These are phyloP conservation scores for Ampelocalamus luodianensis DNA, from an alignment of 176 grass and related monocot genomes.

Conservation along the genomic window DNA sequence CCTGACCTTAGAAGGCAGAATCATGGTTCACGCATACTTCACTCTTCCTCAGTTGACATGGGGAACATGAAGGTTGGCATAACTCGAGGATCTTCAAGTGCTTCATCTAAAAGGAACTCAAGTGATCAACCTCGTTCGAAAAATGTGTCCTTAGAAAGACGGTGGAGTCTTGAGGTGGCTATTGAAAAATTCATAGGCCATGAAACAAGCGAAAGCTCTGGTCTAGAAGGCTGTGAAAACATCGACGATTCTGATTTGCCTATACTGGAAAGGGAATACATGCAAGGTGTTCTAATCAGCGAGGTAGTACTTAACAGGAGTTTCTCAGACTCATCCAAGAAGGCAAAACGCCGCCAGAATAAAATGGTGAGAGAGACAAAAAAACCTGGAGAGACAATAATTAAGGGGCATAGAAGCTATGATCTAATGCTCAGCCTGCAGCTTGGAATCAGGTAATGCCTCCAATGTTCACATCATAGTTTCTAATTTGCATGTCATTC, in stretches of 20 bases:
- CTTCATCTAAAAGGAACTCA: constrained; percentile 49
- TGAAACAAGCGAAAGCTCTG: constrained; percentile 52
- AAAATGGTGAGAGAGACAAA: constrained; percentile 80
- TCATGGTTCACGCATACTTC: constrained; percentile 73
- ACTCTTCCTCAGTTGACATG: constrained; percentile 81
- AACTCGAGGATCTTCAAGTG: constrained; percentile 36
- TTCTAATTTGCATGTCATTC: neutral
- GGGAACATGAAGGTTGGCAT: constrained; percentile 72
- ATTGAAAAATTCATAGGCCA: constrained; percentile 84
- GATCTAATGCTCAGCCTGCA: constrained; percentile 98
- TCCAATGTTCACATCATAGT: neutral
- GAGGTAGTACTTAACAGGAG: constrained; percentile 71
- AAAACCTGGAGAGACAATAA: constrained; percentile 86
- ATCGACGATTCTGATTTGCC: constrained; percentile 59
- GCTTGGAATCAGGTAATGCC: constrained; percentile 89
- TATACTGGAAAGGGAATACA: constrained; percentile 92
- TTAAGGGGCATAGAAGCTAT: constrained; percentile 96
- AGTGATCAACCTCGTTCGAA: constrained; percentile 44
- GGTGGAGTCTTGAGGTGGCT: constrained; percentile 91
- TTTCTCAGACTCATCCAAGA: constrained; percentile 80
- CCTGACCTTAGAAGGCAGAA: constrained; percentile 76
- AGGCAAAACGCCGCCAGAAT: constrained; percentile 74
- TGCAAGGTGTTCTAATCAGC: constrained; percentile 99
- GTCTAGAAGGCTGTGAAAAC: constrained; percentile 51
- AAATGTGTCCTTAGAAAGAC: constrained; percentile 87